Evolutionary conservation across 768 basidiomycete genomes (phyloP), one percentile per base, ranked within the genome.

Genomic region (Tricholoma matsutake): DNA sequence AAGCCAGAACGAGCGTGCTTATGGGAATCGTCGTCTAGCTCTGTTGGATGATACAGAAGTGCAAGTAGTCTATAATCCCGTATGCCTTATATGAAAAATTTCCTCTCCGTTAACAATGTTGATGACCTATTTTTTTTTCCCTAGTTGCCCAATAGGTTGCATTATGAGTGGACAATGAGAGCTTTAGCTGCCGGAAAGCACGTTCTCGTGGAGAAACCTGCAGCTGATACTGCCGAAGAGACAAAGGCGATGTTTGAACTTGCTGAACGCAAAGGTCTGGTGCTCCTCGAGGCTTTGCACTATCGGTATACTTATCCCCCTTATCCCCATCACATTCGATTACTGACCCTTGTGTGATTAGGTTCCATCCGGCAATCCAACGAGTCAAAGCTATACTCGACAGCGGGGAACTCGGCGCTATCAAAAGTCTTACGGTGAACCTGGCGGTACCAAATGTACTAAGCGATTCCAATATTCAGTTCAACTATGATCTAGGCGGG

Each of bases 191-290:
- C 83, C 0, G 84, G 87, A 5, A 88, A 89, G 65, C 85, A 87
- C 63, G 86, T 88, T 29, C 73, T 88, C 0, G 70, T 87, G 3
- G 88, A 88, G 65, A 87, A 86, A 65, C 87, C 87, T 0, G 75
- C 79, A 20, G 72, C 78, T 7, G 67, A 82, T 60, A 80, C 77
- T 1, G 78, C 78, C 7, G 80, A 79, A 34, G 85, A 87, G 65
- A 77, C 81, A 0, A 68, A 73, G 18, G 68, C 72, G 51, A 81
- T 87, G 76, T 82, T 82, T 59, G 79, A 77, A 18, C 64, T 79
- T 16, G 22, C 22, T 1, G 22, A 25, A 25, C 22, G 22, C 22
- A 25, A 25, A 25, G 22, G 22, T 25, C 22, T 82, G 2, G 76
- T 85, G 3, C 74, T 86, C n/a, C 71, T 88, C 59, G 87, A 88